Conservation (phyloP, 2,329 filamentous ascomycete species). For the Sarocladium oryzae region DNA sequence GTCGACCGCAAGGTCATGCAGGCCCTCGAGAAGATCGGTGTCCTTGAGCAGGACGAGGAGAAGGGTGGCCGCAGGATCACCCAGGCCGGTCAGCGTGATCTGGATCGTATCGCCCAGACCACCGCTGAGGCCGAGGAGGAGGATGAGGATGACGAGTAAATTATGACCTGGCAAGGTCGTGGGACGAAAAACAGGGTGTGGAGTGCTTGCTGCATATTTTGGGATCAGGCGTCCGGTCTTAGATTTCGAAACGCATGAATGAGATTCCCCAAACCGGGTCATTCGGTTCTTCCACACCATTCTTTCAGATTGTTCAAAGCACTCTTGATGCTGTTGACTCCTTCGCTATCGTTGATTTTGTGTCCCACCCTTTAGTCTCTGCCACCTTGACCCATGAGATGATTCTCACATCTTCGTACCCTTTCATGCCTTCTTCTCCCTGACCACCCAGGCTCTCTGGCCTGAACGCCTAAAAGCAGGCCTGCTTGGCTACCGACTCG, state of each 20-base stretch:
- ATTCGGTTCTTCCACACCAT: constrained; percentile 22
- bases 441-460: too few relatives aligned
- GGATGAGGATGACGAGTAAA: constrained; percentile 60
- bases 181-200: constrained; percentile 4
- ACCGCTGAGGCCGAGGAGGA: constrained; percentile 67
- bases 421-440: too few relatives aligned
- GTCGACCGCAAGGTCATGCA: constrained; percentile 98
- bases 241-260: constrained; percentile 34
- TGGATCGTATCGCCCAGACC: constrained; percentile 90
- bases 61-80: constrained; percentile 98
- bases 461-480: too few relatives aligned
- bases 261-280: constrained; percentile 31
- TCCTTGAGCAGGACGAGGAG: constrained; percentile 95
- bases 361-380: too few relatives aligned
- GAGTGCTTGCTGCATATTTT: constrained; percentile 6
- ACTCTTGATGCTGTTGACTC: not conserved
- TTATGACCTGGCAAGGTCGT: constrained; percentile 11
- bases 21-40: constrained; percentile 98
- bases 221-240: constrained; percentile 34
- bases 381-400: too few relatives aligned
- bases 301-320: not conserved
- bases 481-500: too few relatives aligned
- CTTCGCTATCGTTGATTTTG: too few relatives aligned
- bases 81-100: constrained; percentile 95
- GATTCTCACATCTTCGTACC: too few relatives aligned